Conservation (phyloP, 2,329 filamentous ascomycete genomes). For the Penicillium sp. region DNA sequence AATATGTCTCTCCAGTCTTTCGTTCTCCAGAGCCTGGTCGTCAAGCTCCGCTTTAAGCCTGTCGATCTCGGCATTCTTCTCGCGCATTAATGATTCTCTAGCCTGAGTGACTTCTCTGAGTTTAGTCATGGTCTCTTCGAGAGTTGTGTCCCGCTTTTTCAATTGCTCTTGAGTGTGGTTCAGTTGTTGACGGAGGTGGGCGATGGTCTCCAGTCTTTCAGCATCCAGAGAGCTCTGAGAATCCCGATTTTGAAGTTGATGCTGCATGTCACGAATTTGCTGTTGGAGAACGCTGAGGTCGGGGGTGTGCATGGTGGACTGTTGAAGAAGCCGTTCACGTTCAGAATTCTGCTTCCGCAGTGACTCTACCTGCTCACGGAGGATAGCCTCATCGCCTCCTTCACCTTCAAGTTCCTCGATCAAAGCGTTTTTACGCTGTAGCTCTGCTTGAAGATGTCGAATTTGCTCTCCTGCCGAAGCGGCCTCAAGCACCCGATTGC, state of each 20-base stretch:
- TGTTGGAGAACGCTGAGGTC: constrained; percentile 27
- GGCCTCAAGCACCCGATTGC: constrained; percentile 31
- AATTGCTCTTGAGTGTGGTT: constrained; percentile 32
- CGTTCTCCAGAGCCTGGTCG: constrained; percentile 32
- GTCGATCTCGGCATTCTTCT: constrained; percentile 37
- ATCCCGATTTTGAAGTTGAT: constrained; percentile 27
- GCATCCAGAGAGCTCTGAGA: constrained; percentile 21
- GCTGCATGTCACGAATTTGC: constrained; percentile 32
- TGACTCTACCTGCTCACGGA: constrained; percentile 30
- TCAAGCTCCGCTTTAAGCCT: constrained; percentile 33
- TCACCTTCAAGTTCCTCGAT: constrained; percentile 27
- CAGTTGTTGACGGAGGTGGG: constrained; percentile 32
- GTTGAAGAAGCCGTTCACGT: constrained; percentile 22
- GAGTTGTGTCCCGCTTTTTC: constrained; percentile 30
- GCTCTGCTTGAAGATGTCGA: constrained; percentile 35
- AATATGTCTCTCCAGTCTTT: constrained; percentile 33
- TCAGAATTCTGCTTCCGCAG: constrained; percentile 28
- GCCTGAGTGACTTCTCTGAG: constrained; percentile 30
- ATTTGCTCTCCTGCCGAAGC: constrained; percentile 37
- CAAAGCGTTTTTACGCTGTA: constrained; percentile 30
- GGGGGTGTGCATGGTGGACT: constrained; percentile 17
- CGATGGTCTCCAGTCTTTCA: constrained; percentile 31
- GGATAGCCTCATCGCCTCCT: constrained; percentile 19
- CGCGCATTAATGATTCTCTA: constrained; percentile 32
- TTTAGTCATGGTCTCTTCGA: constrained; percentile 32